These are phyloP conservation scores for Chlorencoelia australis DNA, from an alignment of 2,329 filamentous ascomycete genomes.

Conservation along the genomic window DNA sequence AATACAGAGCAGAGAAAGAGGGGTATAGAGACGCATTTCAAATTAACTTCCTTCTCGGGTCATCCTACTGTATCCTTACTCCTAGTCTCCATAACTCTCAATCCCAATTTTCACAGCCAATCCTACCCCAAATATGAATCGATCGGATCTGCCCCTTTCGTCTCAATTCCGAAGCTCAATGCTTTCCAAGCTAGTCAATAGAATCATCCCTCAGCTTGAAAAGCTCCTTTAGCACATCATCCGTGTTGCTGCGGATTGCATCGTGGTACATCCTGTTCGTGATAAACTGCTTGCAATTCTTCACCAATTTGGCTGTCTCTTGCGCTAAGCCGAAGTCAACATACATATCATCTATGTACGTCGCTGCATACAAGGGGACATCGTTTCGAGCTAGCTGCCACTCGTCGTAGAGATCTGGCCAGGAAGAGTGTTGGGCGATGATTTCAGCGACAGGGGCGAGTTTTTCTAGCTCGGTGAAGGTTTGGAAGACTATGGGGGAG, in stretches of 20 bases:
- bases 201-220: constrained; percentile 66
- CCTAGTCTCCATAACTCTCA: too few relatives aligned
- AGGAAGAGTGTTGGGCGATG: constrained; percentile 57
- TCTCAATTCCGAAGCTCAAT: too few relatives aligned
- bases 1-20: too few relatives aligned
- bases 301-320: constrained; percentile 65
- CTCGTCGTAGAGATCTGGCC: constrained; percentile 69
- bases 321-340: constrained; percentile 68
- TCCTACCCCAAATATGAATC: too few relatives aligned
- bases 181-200: constrained; percentile 38
- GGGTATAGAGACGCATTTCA: too few relatives aligned
- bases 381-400: constrained; percentile 64
- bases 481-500: constrained; percentile 82
- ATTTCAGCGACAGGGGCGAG: constrained; percentile 60
- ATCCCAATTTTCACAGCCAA: too few relatives aligned
- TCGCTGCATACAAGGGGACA: constrained; percentile 78
- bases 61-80: too few relatives aligned
- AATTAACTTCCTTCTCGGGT: too few relatives aligned
- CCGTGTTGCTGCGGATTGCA: constrained; percentile 60
- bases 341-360: constrained; percentile 85
- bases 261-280: constrained; percentile 87
- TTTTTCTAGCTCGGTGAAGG: constrained; percentile 63
- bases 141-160: too few relatives aligned
- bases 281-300: constrained; percentile 68
- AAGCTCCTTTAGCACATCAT: constrained; percentile 67